Conservation (phyloP, 1,139 yeast genomes). For the Kodamaea fungicola region DNA sequence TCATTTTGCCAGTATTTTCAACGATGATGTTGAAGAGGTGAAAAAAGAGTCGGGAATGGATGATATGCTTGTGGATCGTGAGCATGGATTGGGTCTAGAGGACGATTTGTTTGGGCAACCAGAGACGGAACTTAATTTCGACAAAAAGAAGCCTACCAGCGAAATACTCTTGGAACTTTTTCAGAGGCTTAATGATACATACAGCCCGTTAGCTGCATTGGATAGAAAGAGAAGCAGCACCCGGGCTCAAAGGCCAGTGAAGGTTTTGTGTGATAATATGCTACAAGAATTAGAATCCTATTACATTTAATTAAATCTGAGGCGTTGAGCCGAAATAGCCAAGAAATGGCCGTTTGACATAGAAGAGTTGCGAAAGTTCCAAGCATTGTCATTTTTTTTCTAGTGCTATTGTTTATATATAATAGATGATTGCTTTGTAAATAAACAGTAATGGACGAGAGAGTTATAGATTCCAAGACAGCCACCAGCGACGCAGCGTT, state of each 20-base stretch:
- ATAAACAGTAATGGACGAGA: not conserved
- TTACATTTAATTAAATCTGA: constrained; percentile 4
- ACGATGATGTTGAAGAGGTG: constrained; percentile 4
- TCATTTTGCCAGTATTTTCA: constrained; percentile 16
- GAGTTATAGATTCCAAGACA: constrained; percentile 20
- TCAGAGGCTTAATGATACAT: constrained; percentile 1
- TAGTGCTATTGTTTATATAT: too few species aligned
- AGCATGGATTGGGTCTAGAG: constrained; percentile 10
- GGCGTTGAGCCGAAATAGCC: not conserved
- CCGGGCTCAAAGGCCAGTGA: constrained; percentile 2
- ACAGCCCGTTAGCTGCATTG: constrained; percentile 1
- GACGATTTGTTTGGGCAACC: constrained; percentile 13
- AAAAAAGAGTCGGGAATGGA: constrained; percentile 6
- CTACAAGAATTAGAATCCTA: constrained; percentile 11
- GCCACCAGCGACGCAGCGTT: constrained; percentile 43
- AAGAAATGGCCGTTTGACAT: not conserved
- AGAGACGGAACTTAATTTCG: constrained; percentile 1
- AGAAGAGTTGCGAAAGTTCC: too few species aligned
- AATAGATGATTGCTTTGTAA: not conserved
- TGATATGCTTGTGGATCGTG: constrained; percentile 9
- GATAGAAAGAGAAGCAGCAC: not conserved
- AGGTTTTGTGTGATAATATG: constrained; percentile 10
- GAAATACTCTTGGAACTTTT: constrained; percentile 2
- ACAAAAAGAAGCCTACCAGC: constrained; percentile 3
- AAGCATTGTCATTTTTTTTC: too few species aligned